phyloP scores from a whole-genome alignment of 768 basidiomycete genomes.

The Kwoniella sp. region DNA sequence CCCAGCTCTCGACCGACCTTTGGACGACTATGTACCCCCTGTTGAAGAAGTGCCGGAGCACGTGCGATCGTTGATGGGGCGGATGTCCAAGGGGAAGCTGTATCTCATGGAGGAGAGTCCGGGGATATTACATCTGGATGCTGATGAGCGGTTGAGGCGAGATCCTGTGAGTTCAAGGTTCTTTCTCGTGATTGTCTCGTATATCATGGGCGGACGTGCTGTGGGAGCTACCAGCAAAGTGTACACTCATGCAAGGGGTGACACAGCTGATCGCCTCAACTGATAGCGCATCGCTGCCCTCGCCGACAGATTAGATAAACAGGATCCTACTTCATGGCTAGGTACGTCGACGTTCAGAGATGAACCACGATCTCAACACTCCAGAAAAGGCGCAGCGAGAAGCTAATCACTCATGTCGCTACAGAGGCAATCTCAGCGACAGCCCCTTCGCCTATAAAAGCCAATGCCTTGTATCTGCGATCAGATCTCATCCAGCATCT shows the following conservation, averaged over 20 bases:
- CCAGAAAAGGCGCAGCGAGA: neutral
- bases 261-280: slow-evolving; percentile 4
- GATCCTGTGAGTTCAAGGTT: slow-evolving; percentile 38
- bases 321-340: slow-evolving; percentile 48
- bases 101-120: slow-evolving; percentile 49
- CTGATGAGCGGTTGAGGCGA: slow-evolving; percentile 29
- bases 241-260: neutral
- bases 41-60: slow-evolving; percentile 30
- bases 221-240: no score
- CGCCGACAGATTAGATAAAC: slow-evolving; percentile 41
- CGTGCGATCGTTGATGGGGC: slow-evolving; percentile 40
- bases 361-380: neutral
- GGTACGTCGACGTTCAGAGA: slow-evolving; percentile 26
- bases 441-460: slow-evolving; percentile 36
- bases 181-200: neutral
- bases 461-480: slow-evolving; percentile 38
- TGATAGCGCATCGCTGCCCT: slow-evolving; percentile 39
- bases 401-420: slow-evolving; percentile 10
- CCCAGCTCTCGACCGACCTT: slow-evolving; percentile 34
- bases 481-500: slow-evolving; percentile 49
- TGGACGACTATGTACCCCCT: slow-evolving; percentile 37
- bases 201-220: neutral
- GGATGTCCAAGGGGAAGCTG: slow-evolving; percentile 49
- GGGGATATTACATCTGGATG: slow-evolving; percentile 40
- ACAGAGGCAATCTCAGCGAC: slow-evolving; percentile 36